Percentiles rank a stretch among this genome's conserved stretches.
Evolutionary conservation across 208 protist genomes (phyloP).

Genomic region (Herpetomonas muscarum): DNA sequence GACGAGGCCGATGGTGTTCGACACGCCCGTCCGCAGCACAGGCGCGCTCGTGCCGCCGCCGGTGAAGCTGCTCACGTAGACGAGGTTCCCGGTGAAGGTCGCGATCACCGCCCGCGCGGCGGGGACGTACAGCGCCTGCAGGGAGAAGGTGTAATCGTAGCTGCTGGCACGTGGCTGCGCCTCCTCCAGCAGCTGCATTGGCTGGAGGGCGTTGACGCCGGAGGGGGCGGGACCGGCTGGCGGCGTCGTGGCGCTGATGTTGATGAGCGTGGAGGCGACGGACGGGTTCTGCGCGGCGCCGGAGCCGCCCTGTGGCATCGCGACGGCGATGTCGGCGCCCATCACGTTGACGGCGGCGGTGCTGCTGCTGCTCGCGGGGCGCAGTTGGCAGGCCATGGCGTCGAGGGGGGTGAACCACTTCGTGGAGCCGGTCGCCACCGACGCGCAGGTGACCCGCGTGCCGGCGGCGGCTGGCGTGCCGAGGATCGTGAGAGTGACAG

Average conservation of each 20-base stretch:
- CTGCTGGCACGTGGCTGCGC: slow-evolving; percentile 13
- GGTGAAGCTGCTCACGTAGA: slow-evolving; percentile 32
- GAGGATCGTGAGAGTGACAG: slow-evolving; percentile 52
- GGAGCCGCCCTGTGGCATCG: slow-evolving; percentile 55
- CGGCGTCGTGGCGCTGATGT: slow-evolving; percentile 27
- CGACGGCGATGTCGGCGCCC: slow-evolving; percentile 44
- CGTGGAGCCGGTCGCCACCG: slow-evolving; percentile 33
- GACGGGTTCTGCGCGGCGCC: slow-evolving; percentile 5
- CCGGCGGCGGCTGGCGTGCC: slow-evolving; percentile 43
- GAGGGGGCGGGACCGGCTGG: slow-evolving; percentile 4
- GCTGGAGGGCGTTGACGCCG: too few relatives aligned
- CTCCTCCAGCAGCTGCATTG: neutral
- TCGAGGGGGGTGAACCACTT: slow-evolving; percentile 55
- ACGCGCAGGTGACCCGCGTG: slow-evolving; percentile 38
- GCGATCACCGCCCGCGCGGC: slow-evolving; percentile 8
- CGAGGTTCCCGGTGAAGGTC: slow-evolving; percentile 35
- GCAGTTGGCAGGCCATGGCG: slow-evolving; percentile 37
- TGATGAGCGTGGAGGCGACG: slow-evolving; percentile 19
- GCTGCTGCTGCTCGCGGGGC: slow-evolving; percentile 37
- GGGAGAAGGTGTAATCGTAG: slow-evolving; percentile 26
- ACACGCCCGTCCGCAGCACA: slow-evolving; percentile 4
- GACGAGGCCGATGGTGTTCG: slow-evolving; percentile 10
- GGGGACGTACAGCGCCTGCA: slow-evolving; percentile 26
- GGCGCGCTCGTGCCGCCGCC: slow-evolving; percentile 18
- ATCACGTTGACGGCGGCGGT: slow-evolving; percentile 51